A percentile compares a stretch with the other conserved stretches of the same genome.
Evolutionary conservation across 768 basidiomycete species (phyloP).

Genomic region (Psilocybe subaeruginosa): DNA sequence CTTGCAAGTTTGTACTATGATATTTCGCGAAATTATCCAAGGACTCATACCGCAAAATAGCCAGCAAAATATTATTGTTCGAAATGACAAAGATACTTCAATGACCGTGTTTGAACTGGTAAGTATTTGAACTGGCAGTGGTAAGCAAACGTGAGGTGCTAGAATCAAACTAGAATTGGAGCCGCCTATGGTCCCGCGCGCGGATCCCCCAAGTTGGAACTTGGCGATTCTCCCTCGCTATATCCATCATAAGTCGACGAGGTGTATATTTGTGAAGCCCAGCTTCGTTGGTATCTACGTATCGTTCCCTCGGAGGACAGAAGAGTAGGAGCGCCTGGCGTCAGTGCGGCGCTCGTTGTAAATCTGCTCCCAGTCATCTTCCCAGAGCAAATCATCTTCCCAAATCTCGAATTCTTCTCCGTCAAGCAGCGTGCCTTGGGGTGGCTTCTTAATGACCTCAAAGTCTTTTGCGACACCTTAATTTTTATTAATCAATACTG

Average conservation of each 20-base stretch:
- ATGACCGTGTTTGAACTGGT: too few relatives aligned
- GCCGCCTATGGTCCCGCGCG: too few relatives aligned
- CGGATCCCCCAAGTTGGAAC: too few relatives aligned
- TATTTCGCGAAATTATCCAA: too few relatives aligned
- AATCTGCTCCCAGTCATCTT: conserved; percentile 28
- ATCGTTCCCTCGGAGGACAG: conserved; percentile 22
- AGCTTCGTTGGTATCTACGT: background rate
- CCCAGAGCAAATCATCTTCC: conserved; percentile 23
- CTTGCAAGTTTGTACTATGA: too few relatives aligned
- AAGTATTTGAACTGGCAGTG: too few relatives aligned
- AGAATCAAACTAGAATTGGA: too few relatives aligned
- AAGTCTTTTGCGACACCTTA: conserved; percentile 30
- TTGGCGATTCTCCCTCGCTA: background rate
- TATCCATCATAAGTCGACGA: background rate
- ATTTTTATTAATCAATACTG: background rate
- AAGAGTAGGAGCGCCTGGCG: conserved; percentile 18
- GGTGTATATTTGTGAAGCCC: background rate
- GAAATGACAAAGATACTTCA: too few relatives aligned
- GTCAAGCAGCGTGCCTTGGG: conserved; percentile 22
- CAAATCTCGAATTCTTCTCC: conserved; percentile 24
- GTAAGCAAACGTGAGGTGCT: too few relatives aligned
- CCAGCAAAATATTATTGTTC: too few relatives aligned
- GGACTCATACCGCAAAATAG: too few relatives aligned
- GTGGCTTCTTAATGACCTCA: conserved; percentile 23
- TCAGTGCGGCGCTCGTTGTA: conserved; percentile 22